These are phyloP conservation scores for Betula pendula DNA, from an alignment of 306 rosid genomes.

Conservation along the genomic window DNA sequence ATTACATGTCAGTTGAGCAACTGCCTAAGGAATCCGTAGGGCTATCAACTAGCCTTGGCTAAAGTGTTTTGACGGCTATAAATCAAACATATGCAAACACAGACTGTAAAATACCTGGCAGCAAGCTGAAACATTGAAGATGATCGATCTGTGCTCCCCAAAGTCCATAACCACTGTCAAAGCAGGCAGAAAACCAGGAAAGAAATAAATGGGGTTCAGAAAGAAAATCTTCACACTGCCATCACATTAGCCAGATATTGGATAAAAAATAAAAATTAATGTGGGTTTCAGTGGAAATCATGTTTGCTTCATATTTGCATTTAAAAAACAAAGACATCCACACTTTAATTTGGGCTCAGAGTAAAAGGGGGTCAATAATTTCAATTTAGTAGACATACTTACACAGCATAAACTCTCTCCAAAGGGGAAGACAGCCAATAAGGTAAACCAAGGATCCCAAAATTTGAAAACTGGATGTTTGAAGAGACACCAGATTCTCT, in stretches of 20 bases:
- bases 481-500: slow-evolving; percentile 50
- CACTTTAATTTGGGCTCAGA: background rate
- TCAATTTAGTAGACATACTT: slow-evolving; percentile 34
- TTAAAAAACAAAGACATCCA: background rate
- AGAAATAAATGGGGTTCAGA: background rate
- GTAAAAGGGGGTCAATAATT: background rate
- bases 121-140: slow-evolving; percentile 59
- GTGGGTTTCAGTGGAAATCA: background rate
- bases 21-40: background rate
- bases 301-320: background rate
- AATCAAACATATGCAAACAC: slow-evolving; percentile 28
- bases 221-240: background rate
- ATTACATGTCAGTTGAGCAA: background rate
- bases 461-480: slow-evolving; percentile 64
- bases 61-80: slow-evolving; percentile 19
- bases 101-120: slow-evolving; percentile 66
- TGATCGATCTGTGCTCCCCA: slow-evolving; percentile 57
- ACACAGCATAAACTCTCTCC: slow-evolving; percentile 62
- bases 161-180: slow-evolving; percentile 58
- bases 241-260: slow-evolving; percentile 8
- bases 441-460: slow-evolving; percentile 81
- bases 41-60: slow-evolving; percentile 3
- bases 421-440: slow-evolving; percentile 66
- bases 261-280: slow-evolving; percentile 1
- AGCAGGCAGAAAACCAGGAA: slow-evolving; percentile 17